Base-by-base conservation (phyloP, 371 early-diverging fungal species). In the Rhizomucor miehei region DNA sequence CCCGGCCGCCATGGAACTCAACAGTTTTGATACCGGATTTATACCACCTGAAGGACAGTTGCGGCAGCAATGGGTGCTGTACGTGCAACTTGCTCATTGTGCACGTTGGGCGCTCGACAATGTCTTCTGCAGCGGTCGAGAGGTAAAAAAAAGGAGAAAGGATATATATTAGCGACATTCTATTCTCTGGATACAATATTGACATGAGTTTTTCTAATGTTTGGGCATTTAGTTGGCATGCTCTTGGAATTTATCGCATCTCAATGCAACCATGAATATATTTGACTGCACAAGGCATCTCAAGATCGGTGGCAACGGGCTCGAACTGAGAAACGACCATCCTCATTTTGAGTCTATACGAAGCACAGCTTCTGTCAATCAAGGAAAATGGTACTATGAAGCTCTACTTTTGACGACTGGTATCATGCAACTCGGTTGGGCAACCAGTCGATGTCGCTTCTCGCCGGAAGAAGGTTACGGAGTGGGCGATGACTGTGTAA, bases 351-450 rank as follows among this genome's bases (percentile, higher is more conserved):
- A 78, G 56, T 74, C 75, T n/a, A 61, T 70, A 11, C 65, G 78
- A 10, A 71, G 67, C 9, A 74, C 73, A 10, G 71, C 74, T 1
- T 62, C 66, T 44, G 77, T 77, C 14, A 71, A 61, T 23, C 47
- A 55, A 5, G 86, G 80, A 0, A 83, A 79, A 60, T 85, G 86
- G 86, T 82, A 77, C 44, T 85, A 83, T 52, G 86, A 85, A 56
- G 75, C 78, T 0, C 51, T 79, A 6, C 53, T 83, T 6, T 46
- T 82, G 13, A 82, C 76, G 3, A 71, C 70, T 20, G 86, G 86
- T 1, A 81, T 85, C 48, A 83, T 85, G 80, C 86, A 83, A 50
- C 70, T 85, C 16, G 85, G 85, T 6, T 85, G 83, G 82, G 85
- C 85, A 3, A 81, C 86, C 0, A 66, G 65, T 24, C 74, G 75